Conservation (phyloP, 352 stramenopile species). For the Phytophthora idaei region DNA sequence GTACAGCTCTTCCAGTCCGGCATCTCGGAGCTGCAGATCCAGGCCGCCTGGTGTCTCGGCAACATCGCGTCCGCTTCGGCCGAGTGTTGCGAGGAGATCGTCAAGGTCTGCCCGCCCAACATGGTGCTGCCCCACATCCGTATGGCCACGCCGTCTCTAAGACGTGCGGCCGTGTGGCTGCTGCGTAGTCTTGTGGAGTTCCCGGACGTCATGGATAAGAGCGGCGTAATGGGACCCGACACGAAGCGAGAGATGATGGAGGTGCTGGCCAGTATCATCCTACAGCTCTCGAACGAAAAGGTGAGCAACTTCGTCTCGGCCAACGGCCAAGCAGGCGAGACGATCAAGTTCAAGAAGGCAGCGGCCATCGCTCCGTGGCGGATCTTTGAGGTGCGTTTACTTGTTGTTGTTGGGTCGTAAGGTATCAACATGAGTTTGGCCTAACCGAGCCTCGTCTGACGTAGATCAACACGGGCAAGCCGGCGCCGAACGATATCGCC, state of each 20-base stretch:
- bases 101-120: slow-evolving; percentile 69
- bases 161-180: slow-evolving; percentile 81
- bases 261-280: slow-evolving; percentile 73
- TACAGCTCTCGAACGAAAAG: slow-evolving; percentile 82
- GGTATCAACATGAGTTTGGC: slow-evolving; percentile 13
- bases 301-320: slow-evolving; percentile 61
- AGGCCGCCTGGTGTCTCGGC: slow-evolving; percentile 85
- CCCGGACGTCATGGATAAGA: slow-evolving; percentile 71
- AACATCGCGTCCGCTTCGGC: slow-evolving; percentile 85
- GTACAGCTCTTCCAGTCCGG: slow-evolving; percentile 86
- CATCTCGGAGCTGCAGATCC: slow-evolving; percentile 89
- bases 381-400: slow-evolving; percentile 72
- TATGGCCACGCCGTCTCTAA: slow-evolving; percentile 79
- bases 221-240: slow-evolving; percentile 44
- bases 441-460: slow-evolving; percentile 15
- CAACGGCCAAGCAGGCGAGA: slow-evolving; percentile 50
- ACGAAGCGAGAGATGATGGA: slow-evolving; percentile 80
- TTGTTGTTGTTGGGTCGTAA: slow-evolving; percentile 12
- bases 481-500: slow-evolving; percentile 82
- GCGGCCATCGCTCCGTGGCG: slow-evolving; percentile 75
- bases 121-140: slow-evolving; percentile 83
- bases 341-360: slow-evolving; percentile 62
- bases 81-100: slow-evolving; percentile 75
- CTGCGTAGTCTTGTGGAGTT: slow-evolving; percentile 87
- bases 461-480: slow-evolving; percentile 77